phyloP scores from a whole-genome alignment of 768 basidiomycete genomes.

The Kwoniella pini region DNA sequence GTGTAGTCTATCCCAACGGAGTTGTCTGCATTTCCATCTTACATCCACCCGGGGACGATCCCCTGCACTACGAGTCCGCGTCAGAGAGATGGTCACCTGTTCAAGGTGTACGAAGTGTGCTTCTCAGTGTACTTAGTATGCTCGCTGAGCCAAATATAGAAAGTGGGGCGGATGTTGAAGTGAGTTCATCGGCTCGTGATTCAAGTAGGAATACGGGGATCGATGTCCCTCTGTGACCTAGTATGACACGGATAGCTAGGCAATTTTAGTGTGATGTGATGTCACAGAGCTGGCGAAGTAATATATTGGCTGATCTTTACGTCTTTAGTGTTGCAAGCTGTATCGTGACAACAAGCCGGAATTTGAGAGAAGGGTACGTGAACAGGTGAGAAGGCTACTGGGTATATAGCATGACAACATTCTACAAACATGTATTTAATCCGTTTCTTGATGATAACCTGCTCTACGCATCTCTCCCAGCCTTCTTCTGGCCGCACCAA shows the following conservation, averaged over 20 bases:
- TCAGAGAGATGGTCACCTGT: slow-evolving; percentile 99
- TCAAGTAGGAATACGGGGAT: neutral
- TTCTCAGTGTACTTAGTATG: slow-evolving; percentile 95
- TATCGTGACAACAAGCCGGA: slow-evolving; percentile 86
- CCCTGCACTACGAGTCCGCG: slow-evolving; percentile 82
- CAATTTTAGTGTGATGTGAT: too few relatives aligned
- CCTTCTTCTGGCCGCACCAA: slow-evolving; percentile 62
- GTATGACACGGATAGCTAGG: too few relatives aligned
- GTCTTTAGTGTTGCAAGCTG: slow-evolving; percentile 82
- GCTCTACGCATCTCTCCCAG: slow-evolving; percentile 55
- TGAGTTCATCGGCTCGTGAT: slow-evolving; percentile 17
- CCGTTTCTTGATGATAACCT: slow-evolving; percentile 50
- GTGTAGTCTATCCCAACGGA: slow-evolving; percentile 87
- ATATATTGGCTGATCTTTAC: neutral
- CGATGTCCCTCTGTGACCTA: neutral
- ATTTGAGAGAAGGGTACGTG: slow-evolving; percentile 82
- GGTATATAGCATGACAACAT: slow-evolving; percentile 56
- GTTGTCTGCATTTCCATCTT: slow-evolving; percentile 98
- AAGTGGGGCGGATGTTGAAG: slow-evolving; percentile 85
- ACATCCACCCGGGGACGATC: slow-evolving; percentile 70
- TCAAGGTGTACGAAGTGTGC: slow-evolving; percentile 94
- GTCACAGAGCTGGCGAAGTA: too few relatives aligned
- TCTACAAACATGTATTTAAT: slow-evolving; percentile 24
- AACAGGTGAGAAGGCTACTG: slow-evolving; percentile 80
- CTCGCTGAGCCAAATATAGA: slow-evolving; percentile 98